phyloP scores from a whole-genome alignment of 2,329 filamentous ascomycete species.

The Didymosphaeria variabile region DNA sequence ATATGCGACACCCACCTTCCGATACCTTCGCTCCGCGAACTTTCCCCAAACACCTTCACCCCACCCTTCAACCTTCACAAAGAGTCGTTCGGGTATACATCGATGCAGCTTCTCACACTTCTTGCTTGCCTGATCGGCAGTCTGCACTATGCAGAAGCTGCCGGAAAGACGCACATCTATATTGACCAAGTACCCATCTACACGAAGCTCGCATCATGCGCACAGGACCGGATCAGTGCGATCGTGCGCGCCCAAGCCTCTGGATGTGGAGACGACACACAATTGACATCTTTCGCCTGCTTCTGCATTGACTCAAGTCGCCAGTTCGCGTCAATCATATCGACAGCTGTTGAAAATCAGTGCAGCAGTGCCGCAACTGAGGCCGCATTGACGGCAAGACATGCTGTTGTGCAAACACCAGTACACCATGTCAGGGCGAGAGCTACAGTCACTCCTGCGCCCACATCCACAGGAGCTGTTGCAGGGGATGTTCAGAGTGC shows the following conservation, averaged over 20 bases:
- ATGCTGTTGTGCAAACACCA: background rate
- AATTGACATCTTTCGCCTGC: constrained; percentile 31
- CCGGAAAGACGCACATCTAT: constrained; percentile 28
- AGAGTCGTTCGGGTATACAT: background rate
- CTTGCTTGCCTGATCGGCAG: constrained; percentile 2
- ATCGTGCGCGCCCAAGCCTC: constrained; percentile 30
- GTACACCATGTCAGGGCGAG: constrained; percentile 1
- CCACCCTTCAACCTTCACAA: background rate
- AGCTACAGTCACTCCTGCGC: constrained; percentile 4
- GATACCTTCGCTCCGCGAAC: background rate
- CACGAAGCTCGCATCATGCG: constrained; percentile 26
- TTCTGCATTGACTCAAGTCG: constrained; percentile 27
- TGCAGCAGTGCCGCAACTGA: constrained; percentile 13
- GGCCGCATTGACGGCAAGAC: constrained; percentile 5
- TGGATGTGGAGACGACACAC: constrained; percentile 29
- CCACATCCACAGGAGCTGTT: constrained; percentile 10
- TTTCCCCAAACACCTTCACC: background rate
- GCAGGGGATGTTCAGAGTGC: constrained; percentile 14
- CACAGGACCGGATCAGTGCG: constrained; percentile 26
- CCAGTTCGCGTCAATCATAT: constrained; percentile 18
- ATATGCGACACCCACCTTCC: background rate
- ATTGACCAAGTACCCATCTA: constrained; percentile 32
- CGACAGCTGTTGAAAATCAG: constrained; percentile 18
- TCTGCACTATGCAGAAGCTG: constrained; percentile 8
- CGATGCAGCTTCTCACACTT: constrained; percentile 5